Evolutionary conservation across 2,329 filamentous ascomycete species (phyloP), one percentile per base, ranked within the genome.

Genomic region (Cadophora luteo-olivacea): DNA sequence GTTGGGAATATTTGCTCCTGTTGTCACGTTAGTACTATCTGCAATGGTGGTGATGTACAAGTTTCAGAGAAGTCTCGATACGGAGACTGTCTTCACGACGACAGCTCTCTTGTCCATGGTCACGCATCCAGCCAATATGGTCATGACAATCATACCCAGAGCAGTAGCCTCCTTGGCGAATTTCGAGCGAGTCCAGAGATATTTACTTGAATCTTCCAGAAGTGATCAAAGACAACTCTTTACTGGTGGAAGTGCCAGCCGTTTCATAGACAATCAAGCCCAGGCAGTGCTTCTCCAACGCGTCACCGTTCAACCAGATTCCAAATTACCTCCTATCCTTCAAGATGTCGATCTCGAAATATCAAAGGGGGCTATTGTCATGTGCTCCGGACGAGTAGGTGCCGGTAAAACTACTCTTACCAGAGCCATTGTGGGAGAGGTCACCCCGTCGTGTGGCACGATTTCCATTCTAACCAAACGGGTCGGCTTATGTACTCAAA

Each of bases 401-500:
- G 65, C 67, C 22, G 79, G 78, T 0, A 81, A 80, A 67, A 74
- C 78, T 0, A 75, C 72, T 2, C 70, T 80, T 3, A 65, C 74
- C 8, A 68, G 72, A 2, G 74, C 75, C 9, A 69, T 79, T 9
- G 65, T 80, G 6, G 78, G 79, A 16, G 79, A 80, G 64, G 19
- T 77, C 1, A 3, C 64, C 0, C 66, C 69, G 3, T 36, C 64
- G 0, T 7, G 49, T 4, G 80, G 79, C 3, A 67, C 65, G 0
- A 70, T 82, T 7, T 52, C 45, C 0, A 4, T 79, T 1, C 70
- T 73, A 5, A 75, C 78, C 0, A 67, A 63, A 48, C 69, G 66
- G 6, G 76, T 81, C 36, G 78, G 70, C 7, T 81, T 80, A 52
- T 80, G 79, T 65, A 70, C 78, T 1, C 80, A 82, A 33, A 72